Conservation (phyloP, 2,329 filamentous ascomycete genomes). For the Mariannaea sp. region DNA sequence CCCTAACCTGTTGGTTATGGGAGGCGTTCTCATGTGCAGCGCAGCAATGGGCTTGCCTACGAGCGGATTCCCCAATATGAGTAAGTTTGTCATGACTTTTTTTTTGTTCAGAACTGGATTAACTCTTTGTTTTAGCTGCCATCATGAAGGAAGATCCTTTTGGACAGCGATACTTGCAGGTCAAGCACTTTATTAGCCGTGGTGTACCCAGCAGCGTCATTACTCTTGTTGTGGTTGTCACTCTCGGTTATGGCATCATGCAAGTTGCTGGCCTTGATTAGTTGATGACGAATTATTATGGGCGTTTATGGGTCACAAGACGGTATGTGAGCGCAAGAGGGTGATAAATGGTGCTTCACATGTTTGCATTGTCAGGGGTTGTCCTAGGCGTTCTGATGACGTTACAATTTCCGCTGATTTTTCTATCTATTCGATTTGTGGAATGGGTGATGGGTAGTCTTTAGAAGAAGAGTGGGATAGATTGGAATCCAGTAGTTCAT, state of each 20-base stretch:
- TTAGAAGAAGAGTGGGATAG: constrained; percentile 29
- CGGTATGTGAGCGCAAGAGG: neutral
- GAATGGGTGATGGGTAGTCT: constrained; percentile 10
- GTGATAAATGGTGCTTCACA: too few relatives aligned
- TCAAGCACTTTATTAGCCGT: constrained; percentile 93
- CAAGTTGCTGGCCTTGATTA: constrained; percentile 67
- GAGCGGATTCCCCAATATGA: constrained; percentile 98
- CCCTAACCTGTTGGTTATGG: constrained; percentile 95
- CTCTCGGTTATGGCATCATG: constrained; percentile 91
- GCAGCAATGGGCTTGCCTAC: constrained; percentile 96
- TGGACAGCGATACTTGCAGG: constrained; percentile 87
- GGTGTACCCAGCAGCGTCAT: constrained; percentile 87
- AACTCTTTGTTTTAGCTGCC: constrained; percentile 67
- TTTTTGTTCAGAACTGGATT: constrained; percentile 22
- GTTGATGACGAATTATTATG: constrained; percentile 11
- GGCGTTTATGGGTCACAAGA: constrained; percentile 1
- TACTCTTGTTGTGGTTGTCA: constrained; percentile 80
- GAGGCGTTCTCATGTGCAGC: constrained; percentile 91
- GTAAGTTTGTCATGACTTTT: constrained; percentile 62
- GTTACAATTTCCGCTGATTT: too few relatives aligned
- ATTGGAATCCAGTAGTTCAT: constrained; percentile 8
- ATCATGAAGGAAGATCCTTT: constrained; percentile 99
- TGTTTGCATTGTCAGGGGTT: too few relatives aligned
- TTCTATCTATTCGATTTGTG: constrained; percentile 3
- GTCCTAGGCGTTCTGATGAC: too few relatives aligned